These are phyloP conservation scores for Pseudomonodictys pantanalensis DNA, from an alignment of 495 filamentous ascomycete species.

Conservation along the genomic window DNA sequence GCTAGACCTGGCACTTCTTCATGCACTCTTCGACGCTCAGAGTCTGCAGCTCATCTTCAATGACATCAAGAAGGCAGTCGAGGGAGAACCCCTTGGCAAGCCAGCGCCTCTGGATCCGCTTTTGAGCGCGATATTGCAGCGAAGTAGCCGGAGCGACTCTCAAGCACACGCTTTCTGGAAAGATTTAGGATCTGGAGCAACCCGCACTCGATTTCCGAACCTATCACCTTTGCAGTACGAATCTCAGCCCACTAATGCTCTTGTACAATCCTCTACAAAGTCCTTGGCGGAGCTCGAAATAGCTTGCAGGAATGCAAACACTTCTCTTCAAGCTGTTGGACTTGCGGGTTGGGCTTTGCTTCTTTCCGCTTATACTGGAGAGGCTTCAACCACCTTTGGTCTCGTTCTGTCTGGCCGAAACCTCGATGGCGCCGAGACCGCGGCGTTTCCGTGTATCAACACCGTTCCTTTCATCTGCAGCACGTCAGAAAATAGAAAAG, in stretches of 20 bases:
- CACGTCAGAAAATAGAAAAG: constrained; percentile 50
- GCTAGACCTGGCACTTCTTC: constrained; percentile 59
- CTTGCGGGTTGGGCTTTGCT: constrained; percentile 74
- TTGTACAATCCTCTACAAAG: constrained; percentile 43
- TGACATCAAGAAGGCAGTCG: constrained; percentile 50
- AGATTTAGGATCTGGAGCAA: constrained; percentile 48
- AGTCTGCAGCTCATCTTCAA: constrained; percentile 60
- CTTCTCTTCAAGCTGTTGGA: constrained; percentile 67
- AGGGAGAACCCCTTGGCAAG: constrained; percentile 27
- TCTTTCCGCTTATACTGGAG: constrained; percentile 69
- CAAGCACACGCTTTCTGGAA: constrained; percentile 60
- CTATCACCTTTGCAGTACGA: constrained; percentile 59
- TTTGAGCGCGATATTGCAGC: constrained; percentile 48
- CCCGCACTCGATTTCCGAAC: constrained; percentile 64
- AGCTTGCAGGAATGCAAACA: constrained; percentile 50
- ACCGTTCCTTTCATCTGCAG: constrained; percentile 64
- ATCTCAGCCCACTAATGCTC: constrained; percentile 39
- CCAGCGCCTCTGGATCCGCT: constrained; percentile 39
- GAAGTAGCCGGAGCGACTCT: constrained; percentile 39
- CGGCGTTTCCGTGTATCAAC: constrained; percentile 68
- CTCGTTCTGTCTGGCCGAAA: constrained; percentile 67
- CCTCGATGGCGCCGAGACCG: constrained; percentile 50
- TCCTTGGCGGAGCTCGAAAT: constrained; percentile 49
- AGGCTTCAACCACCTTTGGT: constrained; percentile 65
- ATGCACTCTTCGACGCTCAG: constrained; percentile 77